These are phyloP conservation scores for Cylindrodendrum hubeiense DNA, from an alignment of 2,329 filamentous ascomycete species.

Conservation along the genomic window DNA sequence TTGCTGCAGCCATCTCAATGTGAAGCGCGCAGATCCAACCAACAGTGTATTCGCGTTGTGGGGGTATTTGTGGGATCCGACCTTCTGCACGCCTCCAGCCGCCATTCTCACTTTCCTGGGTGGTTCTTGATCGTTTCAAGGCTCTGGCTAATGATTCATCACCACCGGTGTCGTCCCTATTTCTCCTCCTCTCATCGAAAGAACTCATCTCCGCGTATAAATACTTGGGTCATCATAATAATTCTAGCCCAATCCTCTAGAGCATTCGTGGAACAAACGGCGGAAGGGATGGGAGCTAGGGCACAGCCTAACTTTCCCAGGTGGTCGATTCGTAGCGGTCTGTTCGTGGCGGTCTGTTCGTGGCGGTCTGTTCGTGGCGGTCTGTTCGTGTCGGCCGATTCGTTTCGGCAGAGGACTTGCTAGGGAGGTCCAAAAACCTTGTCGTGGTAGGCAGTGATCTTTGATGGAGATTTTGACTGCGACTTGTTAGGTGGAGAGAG, in stretches of 20 bases:
- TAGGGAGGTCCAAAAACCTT: too few relatives aligned
- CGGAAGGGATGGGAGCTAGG: too few relatives aligned
- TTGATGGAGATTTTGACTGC: background rate
- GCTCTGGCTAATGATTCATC: background rate
- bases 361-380: too few relatives aligned
- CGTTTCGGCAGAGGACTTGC: too few relatives aligned
- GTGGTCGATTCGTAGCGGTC: too few relatives aligned
- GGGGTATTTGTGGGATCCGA: background rate
- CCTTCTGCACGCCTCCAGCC: background rate
- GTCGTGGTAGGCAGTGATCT: background rate
- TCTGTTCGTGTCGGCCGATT: too few relatives aligned
- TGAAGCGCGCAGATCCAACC: conserved; percentile 35
- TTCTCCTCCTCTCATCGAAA: background rate
- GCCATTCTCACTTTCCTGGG: background rate
- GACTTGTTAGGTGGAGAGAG: background rate
- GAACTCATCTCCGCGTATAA: background rate
- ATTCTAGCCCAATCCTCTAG: too few relatives aligned
- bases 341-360: too few relatives aligned
- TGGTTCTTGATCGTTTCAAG: conserved; percentile 1
- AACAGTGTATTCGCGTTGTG: conserved; percentile 20
- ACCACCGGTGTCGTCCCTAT: background rate
- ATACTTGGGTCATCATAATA: background rate
- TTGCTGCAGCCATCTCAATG: conserved; percentile 26
- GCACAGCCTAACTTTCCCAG: too few relatives aligned
- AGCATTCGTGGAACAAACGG: too few relatives aligned